Base-by-base conservation (phyloP, 1,284 basidiomycete genomes). In the Coniophora puteana region DNA sequence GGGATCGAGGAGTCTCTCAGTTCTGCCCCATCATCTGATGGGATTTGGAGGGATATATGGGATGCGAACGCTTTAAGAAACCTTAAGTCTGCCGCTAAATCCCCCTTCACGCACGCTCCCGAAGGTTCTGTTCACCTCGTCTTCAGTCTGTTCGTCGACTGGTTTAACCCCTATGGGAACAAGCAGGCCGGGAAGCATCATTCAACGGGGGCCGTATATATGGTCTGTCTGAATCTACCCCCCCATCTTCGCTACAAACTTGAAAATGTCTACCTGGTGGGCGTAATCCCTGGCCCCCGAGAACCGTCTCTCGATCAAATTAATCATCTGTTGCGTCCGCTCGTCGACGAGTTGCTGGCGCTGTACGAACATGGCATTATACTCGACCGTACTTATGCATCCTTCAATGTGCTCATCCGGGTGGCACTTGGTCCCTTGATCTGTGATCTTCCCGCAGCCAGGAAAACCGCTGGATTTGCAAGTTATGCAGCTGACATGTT, bases 191-290 rank as follows among this genome's bases (percentile, higher is more conserved):
- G 52, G 4, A 48, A 49, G 37, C 23, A 30, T 21, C 28, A 24
- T 6, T 54, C 51, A 23, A 24, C 49, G 11, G 52, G 53, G 12
- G 49, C 47, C 8, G 45, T 61, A 10, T 48, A 47, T 23, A 41
- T 58, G 46, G 49, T 48, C 21, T 56, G 53, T 43, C 44, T 56
- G 18, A 59, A 55, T 38, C 46, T 62, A n/a, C 56, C 55, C 8
- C 38, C 40, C 14, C 45, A 51, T 32, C 36, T 53, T 16, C 52
- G 51, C 22, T 56, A 57, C 38, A 34, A 41, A 25, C 41, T 47
- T 4, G 58, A 62, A 38, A 58, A 56, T 42, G 43, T 62, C 18
- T 62, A 50, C 40, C 41, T 61, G 13, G 44, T 41, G 8, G 52
- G 55, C n/a, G 44, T 61, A 8, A 52, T 61, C 6, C 52, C 54